Base-by-base conservation (phyloP, 1,139 yeast genomes). In the Saccharomyces hybrid region DNA sequence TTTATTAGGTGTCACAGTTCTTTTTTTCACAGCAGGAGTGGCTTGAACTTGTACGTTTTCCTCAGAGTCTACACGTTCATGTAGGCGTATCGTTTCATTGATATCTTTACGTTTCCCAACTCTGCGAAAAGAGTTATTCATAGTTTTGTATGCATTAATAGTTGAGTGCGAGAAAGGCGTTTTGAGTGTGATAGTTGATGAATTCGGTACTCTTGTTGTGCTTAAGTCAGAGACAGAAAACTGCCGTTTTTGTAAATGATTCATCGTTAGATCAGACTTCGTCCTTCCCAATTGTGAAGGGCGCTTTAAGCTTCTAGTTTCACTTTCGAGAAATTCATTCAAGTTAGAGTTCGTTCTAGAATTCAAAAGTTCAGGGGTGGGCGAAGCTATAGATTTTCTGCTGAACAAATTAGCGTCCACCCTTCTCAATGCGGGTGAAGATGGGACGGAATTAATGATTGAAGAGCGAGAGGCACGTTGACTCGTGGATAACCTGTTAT, bases 261-360 rank as follows among this genome's bases (percentile, higher is more conserved):
- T 64, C 56, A 68, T 61, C 8, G 61, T 54, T 6, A 67, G 32
- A 57, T 68, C 72, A 11, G 72, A 68, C n/a, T 59, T 58, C 1
- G 70, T 61, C 30, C 70, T 60, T 4, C 63, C 58, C 7, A 63
- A 53, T 20, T 60, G 53, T 3, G 63, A 54, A 6, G 66, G 61
- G 11, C 54, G 57, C 28, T 56, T 60, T 7, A 56, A 42, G 3
- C 53, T 16, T 7, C 58, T 52, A 1, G 59, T 30, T 26, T 57
- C 66, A 1, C 59, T 56, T 28, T 65, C 68, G 11, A 67, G 54
- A 47, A 66, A 59, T 23, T 63, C 64, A 28, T 60, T 58, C 11
- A 66, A 51, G 52, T 64, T 66, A 1, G 71, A 67, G 25, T 53
- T 56, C 6, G 67, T 58, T 49, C 63, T 60, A 13, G 61, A 32